Conservation (phyloP, 1,139 yeast genomes). For the Hyphopichia wangnamkhiaoensis region DNA sequence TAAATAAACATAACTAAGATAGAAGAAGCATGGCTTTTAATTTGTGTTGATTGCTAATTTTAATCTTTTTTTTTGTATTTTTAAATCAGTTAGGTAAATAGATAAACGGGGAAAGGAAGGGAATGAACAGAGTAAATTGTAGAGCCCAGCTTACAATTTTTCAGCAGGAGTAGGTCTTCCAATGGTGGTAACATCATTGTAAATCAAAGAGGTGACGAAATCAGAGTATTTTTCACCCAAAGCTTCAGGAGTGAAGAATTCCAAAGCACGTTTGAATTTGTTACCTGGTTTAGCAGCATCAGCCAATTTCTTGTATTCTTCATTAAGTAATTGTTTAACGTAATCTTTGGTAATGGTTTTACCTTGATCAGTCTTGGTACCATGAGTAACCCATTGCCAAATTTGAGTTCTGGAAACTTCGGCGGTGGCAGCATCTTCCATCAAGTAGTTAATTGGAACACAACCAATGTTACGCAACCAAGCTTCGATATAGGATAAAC, state of each 20-base stretch:
- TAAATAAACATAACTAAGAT: constrained; percentile 1
- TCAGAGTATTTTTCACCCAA: constrained; percentile 69
- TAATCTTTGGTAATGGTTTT: constrained; percentile 58
- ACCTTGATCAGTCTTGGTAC: constrained; percentile 62
- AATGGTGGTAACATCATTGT: constrained; percentile 65
- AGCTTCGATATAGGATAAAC: constrained; percentile 77
- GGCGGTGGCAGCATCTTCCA: constrained; percentile 90
- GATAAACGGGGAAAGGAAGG: not conserved
- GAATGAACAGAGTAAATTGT: not conserved
- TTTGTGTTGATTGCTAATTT: too few species aligned
- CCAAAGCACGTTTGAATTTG: constrained; percentile 64
- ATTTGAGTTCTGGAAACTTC: constrained; percentile 82
- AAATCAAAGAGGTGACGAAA: constrained; percentile 69
- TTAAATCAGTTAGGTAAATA: not conserved
- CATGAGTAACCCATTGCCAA: constrained; percentile 84
- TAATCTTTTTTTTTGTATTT: constrained; percentile 1
- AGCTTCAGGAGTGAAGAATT: constrained; percentile 65
- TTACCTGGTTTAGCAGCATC: constrained; percentile 50
- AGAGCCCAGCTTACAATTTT: constrained; percentile 32
- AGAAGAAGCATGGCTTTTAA: too few species aligned
- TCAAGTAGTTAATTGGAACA: constrained; percentile 78
- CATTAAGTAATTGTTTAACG: constrained; percentile 55
- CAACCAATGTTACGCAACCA: constrained; percentile 82
- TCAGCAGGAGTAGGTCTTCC: constrained; percentile 49
- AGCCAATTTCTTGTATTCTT: constrained; percentile 61